phyloP scores from a whole-genome alignment of 345 rosid species.

The Pugionium cornutum region DNA sequence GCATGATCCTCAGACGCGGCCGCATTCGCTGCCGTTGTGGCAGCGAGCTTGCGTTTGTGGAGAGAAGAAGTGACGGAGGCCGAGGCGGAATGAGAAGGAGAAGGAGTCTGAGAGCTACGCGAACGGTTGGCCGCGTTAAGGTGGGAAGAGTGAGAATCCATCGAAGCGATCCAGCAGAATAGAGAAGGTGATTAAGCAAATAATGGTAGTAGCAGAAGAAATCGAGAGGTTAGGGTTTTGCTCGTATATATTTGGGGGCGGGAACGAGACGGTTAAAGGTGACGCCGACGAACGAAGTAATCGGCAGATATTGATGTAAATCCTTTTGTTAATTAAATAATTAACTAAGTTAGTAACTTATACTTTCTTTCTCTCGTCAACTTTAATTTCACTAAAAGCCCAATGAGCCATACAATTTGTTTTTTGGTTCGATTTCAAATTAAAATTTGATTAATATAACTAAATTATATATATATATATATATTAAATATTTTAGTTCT shows the following conservation, averaged over 20 bases:
- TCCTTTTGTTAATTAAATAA: no score
- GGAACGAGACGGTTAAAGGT: not conserved
- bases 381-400: no score
- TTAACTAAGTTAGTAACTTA: no score
- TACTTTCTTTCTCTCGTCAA: no score
- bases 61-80: constrained; percentile 91
- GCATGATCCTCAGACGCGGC: constrained; percentile 76
- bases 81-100: constrained; percentile 97
- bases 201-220: constrained; percentile 10
- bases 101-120: constrained; percentile 90
- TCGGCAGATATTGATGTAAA: no score
- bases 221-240: constrained; percentile 35
- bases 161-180: constrained; percentile 23
- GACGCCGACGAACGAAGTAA: not conserved
- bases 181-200: constrained; percentile 18
- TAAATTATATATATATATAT: no score
- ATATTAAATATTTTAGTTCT: no score
- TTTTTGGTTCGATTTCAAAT: no score
- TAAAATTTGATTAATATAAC: no score
- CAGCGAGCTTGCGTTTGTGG: constrained; percentile 91
- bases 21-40: constrained; percentile 49
- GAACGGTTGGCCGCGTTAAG: constrained; percentile 63
- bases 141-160: constrained; percentile 79
- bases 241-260: constrained; percentile 8
- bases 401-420: no score